These are phyloP conservation scores for Radiomyces spectabilis DNA, from an alignment of 192 early-diverging fungal genomes.

Conservation along the genomic window DNA sequence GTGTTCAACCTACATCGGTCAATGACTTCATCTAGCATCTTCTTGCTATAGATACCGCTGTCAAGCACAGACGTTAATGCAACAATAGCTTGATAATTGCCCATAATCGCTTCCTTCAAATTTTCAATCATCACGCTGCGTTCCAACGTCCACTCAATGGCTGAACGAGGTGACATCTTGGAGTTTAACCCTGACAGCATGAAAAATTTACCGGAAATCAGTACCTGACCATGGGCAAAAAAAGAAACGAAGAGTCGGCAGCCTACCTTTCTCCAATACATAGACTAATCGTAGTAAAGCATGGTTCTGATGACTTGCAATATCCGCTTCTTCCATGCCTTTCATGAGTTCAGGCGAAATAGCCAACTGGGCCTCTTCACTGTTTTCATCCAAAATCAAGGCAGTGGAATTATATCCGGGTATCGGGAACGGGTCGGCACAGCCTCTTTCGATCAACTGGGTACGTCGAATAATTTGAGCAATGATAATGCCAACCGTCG, in stretches of 20 bases:
- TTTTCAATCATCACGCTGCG: slow-evolving; percentile 44
- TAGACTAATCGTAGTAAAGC: slow-evolving; percentile 48
- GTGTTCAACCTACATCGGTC: slow-evolving; percentile 42
- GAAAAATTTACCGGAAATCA: too few relatives aligned
- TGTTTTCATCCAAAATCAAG: neutral
- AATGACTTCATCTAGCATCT: slow-evolving; percentile 42
- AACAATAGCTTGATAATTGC: slow-evolving; percentile 46
- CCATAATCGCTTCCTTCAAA: slow-evolving; percentile 46
- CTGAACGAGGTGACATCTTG: slow-evolving; percentile 34
- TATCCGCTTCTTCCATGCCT: slow-evolving; percentile 24
- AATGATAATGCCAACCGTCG: slow-evolving; percentile 53
- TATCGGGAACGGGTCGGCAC: slow-evolving; percentile 33
- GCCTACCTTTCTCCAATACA: slow-evolving; percentile 39
- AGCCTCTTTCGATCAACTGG: slow-evolving; percentile 30
- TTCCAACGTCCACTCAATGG: slow-evolving; percentile 52
- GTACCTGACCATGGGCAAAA: slow-evolving; percentile 1
- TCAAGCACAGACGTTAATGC: slow-evolving; percentile 38
- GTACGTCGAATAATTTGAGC: slow-evolving; percentile 50
- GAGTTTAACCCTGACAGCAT: slow-evolving; percentile 24
- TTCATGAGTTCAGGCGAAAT: slow-evolving; percentile 16
- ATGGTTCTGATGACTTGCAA: slow-evolving; percentile 26
- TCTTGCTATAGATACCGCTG: slow-evolving; percentile 40
- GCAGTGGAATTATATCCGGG: slow-evolving; percentile 7
- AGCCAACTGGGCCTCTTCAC: neutral
- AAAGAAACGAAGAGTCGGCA: neutral